These are phyloP conservation scores for Hevea brasiliensis DNA, from an alignment of 345 rosid genomes.

Conservation along the genomic window DNA sequence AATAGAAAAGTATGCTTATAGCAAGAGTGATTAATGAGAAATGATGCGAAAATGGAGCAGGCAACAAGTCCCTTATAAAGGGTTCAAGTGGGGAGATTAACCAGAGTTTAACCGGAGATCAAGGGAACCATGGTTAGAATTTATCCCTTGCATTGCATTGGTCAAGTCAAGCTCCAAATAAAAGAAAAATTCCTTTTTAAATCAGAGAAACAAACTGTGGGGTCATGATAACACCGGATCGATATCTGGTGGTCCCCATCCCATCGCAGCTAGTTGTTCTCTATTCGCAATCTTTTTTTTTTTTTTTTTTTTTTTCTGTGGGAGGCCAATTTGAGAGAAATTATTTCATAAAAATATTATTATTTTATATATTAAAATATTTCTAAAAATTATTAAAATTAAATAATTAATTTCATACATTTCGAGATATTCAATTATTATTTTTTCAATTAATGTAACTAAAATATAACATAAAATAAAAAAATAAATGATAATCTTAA, in stretches of 20 bases:
- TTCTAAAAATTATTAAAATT: too few relatives aligned
- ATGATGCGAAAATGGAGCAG: neutral
- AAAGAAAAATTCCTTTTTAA: neutral
- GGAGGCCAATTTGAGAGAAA: too few relatives aligned
- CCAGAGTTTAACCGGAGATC: neutral
- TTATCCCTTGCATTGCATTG: constrained; percentile 25
- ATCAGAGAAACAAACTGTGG: neutral
- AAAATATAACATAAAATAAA: too few relatives aligned
- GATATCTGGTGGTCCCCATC: neutral
- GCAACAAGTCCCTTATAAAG: constrained; percentile 14
- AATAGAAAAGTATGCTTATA: neutral
- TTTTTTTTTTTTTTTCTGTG: too few relatives aligned
- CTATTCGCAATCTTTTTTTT: too few relatives aligned
- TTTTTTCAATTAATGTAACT: too few relatives aligned
- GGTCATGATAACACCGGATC: neutral
- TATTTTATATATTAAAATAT: too few relatives aligned
- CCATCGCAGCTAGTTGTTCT: too few relatives aligned
- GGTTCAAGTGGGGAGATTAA: constrained; percentile 10
- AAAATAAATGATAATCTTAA: too few relatives aligned
- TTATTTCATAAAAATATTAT: too few relatives aligned
- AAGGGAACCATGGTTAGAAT: constrained; percentile 37
- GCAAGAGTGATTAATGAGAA: neutral
- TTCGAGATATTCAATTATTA: too few relatives aligned
- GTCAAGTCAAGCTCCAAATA: constrained; percentile 3
- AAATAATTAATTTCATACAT: too few relatives aligned